Evolutionary conservation across 2,329 filamentous ascomycete genomes (phyloP).

Genomic region (Sporothrix variecibatus): DNA sequence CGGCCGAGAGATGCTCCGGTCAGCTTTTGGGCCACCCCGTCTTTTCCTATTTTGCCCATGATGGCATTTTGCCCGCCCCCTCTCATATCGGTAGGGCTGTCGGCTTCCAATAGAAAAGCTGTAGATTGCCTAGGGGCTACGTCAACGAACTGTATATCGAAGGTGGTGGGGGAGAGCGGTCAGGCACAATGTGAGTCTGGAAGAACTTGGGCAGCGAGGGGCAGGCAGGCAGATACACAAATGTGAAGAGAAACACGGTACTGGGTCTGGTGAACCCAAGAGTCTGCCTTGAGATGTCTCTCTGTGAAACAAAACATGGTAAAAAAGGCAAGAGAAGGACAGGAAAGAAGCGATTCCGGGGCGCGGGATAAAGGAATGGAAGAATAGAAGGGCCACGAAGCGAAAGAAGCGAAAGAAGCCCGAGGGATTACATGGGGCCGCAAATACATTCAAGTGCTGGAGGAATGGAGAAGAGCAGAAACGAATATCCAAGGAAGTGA

Average conservation of each 20-base stretch:
- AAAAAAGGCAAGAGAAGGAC: background rate
- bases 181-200: background rate
- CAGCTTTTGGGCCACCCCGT: background rate
- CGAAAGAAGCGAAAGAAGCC: background rate
- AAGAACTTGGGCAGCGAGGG: background rate
- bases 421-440: background rate
- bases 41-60: too few relatives aligned
- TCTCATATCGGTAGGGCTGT: background rate
- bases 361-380: background rate
- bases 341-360: background rate
- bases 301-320: background rate
- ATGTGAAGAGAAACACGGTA: background rate
- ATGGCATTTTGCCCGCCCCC: background rate
- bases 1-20: background rate
- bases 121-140: background rate
- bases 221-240: background rate
- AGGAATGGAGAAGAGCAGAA: background rate
- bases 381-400: background rate
- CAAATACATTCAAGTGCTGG: background rate
- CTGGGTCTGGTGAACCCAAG: background rate
- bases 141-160: background rate
- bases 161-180: background rate
- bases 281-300: conserved; percentile 11
- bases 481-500: background rate
- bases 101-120: background rate